Conservation (phyloP, 306 rosid genomes). For the Acacia melanoxylon region DNA sequence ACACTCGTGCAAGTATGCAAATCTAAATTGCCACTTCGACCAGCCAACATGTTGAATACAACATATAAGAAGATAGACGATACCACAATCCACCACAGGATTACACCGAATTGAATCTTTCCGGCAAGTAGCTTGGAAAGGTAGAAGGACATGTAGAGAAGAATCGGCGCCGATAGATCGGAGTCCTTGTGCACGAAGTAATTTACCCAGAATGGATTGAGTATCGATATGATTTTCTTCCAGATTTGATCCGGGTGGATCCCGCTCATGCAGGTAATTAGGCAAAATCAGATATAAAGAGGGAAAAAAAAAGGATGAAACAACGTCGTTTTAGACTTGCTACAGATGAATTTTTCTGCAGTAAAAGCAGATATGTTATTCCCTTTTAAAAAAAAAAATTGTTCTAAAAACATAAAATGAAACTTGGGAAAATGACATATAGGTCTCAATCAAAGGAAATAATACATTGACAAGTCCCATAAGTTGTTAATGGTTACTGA, state of each 20-base stretch:
- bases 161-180: slow-evolving; percentile 90
- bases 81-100: slow-evolving; percentile 94
- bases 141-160: slow-evolving; percentile 80
- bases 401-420: no score
- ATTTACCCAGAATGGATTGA: slow-evolving; percentile 79
- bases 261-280: no score
- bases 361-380: no score
- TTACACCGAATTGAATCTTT: slow-evolving; percentile 94
- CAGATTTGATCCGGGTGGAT: slow-evolving; percentile 97
- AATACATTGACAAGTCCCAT: no score
- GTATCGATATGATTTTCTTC: slow-evolving; percentile 79
- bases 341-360: no score
- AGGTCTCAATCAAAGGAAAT: no score
- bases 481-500: no score
- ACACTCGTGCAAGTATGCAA: slow-evolving; percentile 94
- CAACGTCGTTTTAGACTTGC: no score
- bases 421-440: no score
- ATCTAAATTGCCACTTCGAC: slow-evolving; percentile 80
- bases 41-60: slow-evolving; percentile 95
- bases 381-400: no score
- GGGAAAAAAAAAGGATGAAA: no score
- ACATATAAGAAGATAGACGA: slow-evolving; percentile 84
- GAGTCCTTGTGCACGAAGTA: slow-evolving; percentile 73
- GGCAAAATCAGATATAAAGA: no score
- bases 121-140: slow-evolving; percentile 95